Conservation (phyloP, 768 basidiomycete genomes). For the Lyophyllum semitale region DNA sequence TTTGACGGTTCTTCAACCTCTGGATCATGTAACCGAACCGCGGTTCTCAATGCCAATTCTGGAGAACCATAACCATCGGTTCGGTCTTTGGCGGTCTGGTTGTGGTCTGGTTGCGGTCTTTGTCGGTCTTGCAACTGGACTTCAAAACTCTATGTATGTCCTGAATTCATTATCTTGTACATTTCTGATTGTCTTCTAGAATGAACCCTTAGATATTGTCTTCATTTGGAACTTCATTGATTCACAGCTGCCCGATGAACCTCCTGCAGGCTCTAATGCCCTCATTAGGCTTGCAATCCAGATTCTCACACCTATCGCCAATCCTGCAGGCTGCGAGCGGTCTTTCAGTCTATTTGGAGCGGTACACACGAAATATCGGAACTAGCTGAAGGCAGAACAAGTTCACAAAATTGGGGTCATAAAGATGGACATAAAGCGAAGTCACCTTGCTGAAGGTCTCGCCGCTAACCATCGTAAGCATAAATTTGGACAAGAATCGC, state of each 20-base stretch:
- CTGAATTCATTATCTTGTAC: background rate
- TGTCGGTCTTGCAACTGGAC: too few species aligned
- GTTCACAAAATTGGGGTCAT: background rate
- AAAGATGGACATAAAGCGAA: background rate
- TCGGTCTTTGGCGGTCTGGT: too few species aligned
- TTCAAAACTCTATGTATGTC: too few species aligned
- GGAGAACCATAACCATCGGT: too few species aligned
- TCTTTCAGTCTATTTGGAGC: background rate
- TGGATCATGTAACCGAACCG: too few species aligned
- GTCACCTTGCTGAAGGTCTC: background rate
- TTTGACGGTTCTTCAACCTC: too few species aligned
- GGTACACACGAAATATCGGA: background rate
- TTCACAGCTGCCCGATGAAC: background rate
- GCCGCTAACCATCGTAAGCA: background rate
- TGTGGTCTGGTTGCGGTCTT: too few species aligned
- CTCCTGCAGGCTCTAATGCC: background rate
- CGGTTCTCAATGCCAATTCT: too few species aligned
- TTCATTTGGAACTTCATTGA: background rate
- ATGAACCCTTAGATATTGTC: background rate
- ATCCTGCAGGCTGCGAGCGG: background rate
- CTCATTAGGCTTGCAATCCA: background rate
- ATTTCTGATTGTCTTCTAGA: background rate
- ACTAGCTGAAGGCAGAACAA: background rate
- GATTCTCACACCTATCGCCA: background rate
- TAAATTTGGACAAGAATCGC: background rate